Percentiles rank a stretch among this genome's conserved stretches.
phyloP scores from a whole-genome alignment of 768 basidiomycete genomes.

The Xerocomellus amylosporus region DNA sequence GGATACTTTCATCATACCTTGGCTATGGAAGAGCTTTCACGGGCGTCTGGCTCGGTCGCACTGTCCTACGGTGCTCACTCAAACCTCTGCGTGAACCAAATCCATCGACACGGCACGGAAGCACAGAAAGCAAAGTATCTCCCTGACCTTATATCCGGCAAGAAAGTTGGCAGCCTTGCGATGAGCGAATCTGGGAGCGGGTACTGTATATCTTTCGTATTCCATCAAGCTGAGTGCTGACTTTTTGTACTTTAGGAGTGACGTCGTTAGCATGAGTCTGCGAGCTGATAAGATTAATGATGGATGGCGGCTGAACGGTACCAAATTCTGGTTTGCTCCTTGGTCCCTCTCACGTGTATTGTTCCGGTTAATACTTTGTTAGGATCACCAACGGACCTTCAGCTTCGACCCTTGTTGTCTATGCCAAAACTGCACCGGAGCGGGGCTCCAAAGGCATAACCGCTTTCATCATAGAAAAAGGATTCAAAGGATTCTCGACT shows the following conservation, averaged over 20 bases:
- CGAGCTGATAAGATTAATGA: slow-evolving; percentile 75
- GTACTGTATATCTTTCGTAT: slow-evolving; percentile 10
- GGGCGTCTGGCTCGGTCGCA: slow-evolving; percentile 88
- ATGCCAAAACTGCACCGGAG: slow-evolving; percentile 81
- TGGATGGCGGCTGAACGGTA: slow-evolving; percentile 81
- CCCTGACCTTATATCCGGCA: slow-evolving; percentile 73
- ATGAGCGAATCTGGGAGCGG: slow-evolving; percentile 94
- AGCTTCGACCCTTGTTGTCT: slow-evolving; percentile 89
- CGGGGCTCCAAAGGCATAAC: slow-evolving; percentile 87
- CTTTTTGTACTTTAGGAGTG: slow-evolving; percentile 44
- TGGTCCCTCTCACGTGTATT: background rate
- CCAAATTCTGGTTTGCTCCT: slow-evolving; percentile 80
- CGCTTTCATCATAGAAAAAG: slow-evolving; percentile 85
- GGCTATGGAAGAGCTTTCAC: slow-evolving; percentile 92
- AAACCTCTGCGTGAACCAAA: slow-evolving; percentile 85
- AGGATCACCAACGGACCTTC: slow-evolving; percentile 96
- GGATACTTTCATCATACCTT: slow-evolving; percentile 88
- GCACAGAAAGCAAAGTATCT: slow-evolving; percentile 82
- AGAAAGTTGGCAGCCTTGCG: slow-evolving; percentile 84
- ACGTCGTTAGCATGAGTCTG: slow-evolving; percentile 92
- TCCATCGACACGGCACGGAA: slow-evolving; percentile 79
- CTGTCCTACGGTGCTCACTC: slow-evolving; percentile 92
- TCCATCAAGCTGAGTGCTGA: background rate
- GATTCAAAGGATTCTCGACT: slow-evolving; percentile 80
- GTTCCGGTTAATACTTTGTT: background rate